Percentiles rank a stretch among this genome's conserved stretches.
Conservation (phyloP, 139 green algal genomes). For the Chlamydomonas sphaeroides region DNA sequence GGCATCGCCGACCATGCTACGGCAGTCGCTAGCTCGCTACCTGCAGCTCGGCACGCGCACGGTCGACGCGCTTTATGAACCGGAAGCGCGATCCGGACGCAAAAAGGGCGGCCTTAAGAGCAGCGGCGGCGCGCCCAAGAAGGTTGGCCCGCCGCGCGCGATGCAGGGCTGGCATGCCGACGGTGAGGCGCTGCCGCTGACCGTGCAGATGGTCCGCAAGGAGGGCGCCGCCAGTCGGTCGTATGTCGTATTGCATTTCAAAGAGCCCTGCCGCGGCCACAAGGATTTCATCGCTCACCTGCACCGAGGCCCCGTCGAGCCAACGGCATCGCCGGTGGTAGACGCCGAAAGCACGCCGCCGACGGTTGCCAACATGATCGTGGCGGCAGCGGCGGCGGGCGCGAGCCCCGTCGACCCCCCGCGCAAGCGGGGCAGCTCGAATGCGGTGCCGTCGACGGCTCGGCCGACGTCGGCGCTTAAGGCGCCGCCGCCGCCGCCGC, state of each 20-base stretch:
- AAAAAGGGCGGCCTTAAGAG: conserved; percentile 36
- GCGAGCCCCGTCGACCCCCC: no score
- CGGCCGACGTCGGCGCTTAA: no score
- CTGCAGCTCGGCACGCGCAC: conserved; percentile 11
- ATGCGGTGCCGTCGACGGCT: not conserved
- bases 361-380: no score
- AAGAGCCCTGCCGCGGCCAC: conserved; percentile 24
- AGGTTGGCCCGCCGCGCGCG: conserved; percentile 1
- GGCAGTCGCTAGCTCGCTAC: conserved; percentile 7
- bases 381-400: no score
- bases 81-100: not conserved
- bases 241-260: conserved; percentile 30
- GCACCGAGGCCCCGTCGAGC: conserved; percentile 21
- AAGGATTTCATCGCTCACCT: conserved; percentile 21
- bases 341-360: no score
- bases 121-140: not conserved
- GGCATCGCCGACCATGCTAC: not conserved
- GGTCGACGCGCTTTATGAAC: not conserved
- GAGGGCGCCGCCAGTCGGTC: conserved; percentile 18
- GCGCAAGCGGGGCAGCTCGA: no score
- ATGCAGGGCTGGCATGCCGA: conserved; percentile 3
- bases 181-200: conserved; percentile 16
- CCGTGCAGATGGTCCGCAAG: conserved; percentile 36
- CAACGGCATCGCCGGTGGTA: not conserved
- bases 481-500: not conserved